These are phyloP conservation scores for Penicillium steckii DNA, from an alignment of 495 filamentous ascomycete genomes.

Conservation along the genomic window DNA sequence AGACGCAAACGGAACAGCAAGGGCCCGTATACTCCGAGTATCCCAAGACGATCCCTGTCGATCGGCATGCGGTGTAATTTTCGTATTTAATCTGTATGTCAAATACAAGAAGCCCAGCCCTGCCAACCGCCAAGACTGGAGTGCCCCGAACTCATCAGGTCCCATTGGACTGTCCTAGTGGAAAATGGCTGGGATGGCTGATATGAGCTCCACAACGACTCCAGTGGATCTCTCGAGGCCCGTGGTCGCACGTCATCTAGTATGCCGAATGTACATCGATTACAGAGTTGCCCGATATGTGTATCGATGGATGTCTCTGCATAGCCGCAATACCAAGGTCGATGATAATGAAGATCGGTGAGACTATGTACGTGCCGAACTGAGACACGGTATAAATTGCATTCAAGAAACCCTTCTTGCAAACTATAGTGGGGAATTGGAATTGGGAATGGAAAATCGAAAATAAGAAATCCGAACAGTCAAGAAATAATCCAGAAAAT, in stretches of 20 bases:
- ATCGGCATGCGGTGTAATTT: not conserved
- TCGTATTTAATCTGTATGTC: too few species aligned
- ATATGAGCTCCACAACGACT: not conserved
- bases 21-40: not conserved
- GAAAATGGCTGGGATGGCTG: not conserved
- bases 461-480: constrained; percentile 4
- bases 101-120: too few species aligned
- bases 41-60: not conserved
- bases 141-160: not conserved
- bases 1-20: too few species aligned
- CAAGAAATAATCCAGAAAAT: not conserved
- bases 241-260: constrained; percentile 5
- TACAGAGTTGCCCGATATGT: too few species aligned
- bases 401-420: not conserved
- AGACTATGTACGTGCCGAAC: not conserved
- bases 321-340: too few species aligned
- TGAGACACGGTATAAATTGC: not conserved
- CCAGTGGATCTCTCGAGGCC: constrained; percentile 6
- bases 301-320: too few species aligned
- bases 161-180: not conserved
- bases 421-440: constrained; percentile 5
- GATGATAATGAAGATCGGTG: not conserved
- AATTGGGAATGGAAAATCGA: constrained; percentile 1
- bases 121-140: constrained; percentile 19
- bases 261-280: too few species aligned